Evolutionary conservation across 306 rosid species (phyloP), one percentile per base, ranked within the genome.

Genomic region (Dalbergia cochinchinensis): DNA sequence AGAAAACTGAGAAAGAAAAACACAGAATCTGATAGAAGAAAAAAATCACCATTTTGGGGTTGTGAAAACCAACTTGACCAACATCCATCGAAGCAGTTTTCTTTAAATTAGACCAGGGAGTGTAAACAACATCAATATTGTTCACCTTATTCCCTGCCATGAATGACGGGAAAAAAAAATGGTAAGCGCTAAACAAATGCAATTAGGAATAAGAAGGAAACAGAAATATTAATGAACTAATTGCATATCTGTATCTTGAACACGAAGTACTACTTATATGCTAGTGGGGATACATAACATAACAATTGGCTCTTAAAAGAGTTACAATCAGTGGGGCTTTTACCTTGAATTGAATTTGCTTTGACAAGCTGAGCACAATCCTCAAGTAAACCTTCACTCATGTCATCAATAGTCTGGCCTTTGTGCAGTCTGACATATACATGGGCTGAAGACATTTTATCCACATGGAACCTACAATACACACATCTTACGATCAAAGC

Each of bases 271-370:
- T 20, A 33, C 34, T 33, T 71, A 68, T 11, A 34, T 22, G 16
- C 75, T 71, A 31, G 34, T 53, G 19, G 19, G 48, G 60, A 33
- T 44, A 60, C 19, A 33, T 11, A 5, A 37, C 7, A 37, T 6
- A 0, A 63, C 31, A 60, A 35, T 47, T 39, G 59, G 47, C 64
- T 18, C 5, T 26, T 31, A 39, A 33, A 73, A 76, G 6, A 74
- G 22, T 53, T 80, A 59, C 69, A 83, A 76, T 19, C 58, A 10
- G 47, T 60, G 53, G 11, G 16, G 80, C 63, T 65, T 78, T 68
- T 81, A 89, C 98, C 99, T 86, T 94, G 99, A 85, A 94, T 92
- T 48, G 99, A 94, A 91, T 94, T 94, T 65, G 99, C 99, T 89
- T 94, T 94, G 80, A 94, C 99, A 77, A 94, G 97, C 90, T 94